Percentiles rank a stretch among this genome's conserved stretches.
Evolutionary conservation across 768 basidiomycete species (phyloP).

Genomic region (Mycena alexandri): DNA sequence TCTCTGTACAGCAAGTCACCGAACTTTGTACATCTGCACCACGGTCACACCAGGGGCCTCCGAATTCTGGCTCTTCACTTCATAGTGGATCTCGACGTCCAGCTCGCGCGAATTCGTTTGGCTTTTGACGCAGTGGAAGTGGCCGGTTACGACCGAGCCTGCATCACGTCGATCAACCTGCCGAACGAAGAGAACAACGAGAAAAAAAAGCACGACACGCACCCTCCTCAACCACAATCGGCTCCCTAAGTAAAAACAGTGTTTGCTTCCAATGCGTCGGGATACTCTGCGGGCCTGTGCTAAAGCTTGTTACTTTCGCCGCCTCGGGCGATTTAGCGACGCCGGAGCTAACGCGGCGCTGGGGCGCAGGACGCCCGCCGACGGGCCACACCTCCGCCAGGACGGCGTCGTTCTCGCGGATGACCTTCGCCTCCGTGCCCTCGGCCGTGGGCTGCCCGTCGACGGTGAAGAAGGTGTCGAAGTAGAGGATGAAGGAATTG

Average conservation of each 20-base stretch:
- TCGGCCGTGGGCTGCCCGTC: constrained; percentile 66
- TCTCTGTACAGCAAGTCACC: constrained; percentile 53
- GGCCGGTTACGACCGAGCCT: constrained; percentile 84
- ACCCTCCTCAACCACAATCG: constrained; percentile 84
- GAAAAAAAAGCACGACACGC: constrained; percentile 37
- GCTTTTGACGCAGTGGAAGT: constrained; percentile 88
- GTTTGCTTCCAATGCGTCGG: constrained; percentile 99
- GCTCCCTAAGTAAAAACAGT: constrained; percentile 85
- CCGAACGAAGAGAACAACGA: background rate
- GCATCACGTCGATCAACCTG: background rate
- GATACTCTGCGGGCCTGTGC: constrained; percentile 88
- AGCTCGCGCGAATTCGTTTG: constrained; percentile 86
- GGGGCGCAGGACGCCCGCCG: constrained; percentile 71
- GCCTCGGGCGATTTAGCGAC: constrained; percentile 57
- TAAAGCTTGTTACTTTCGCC: constrained; percentile 75
- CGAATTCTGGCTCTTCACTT: constrained; percentile 55
- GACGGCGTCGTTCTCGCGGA: constrained; percentile 69
- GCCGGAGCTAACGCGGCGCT: constrained; percentile 71
- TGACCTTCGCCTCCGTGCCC: constrained; percentile 64
- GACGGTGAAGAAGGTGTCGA: constrained; percentile 91
- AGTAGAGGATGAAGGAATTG: constrained; percentile 89
- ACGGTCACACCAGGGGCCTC: constrained; percentile 56
- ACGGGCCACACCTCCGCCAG: constrained; percentile 88
- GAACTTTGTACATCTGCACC: constrained; percentile 85
- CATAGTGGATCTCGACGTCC: constrained; percentile 92